Evolutionary conservation across 1,284 basidiomycete species (phyloP).

Genomic region (Tilletia setariae): DNA sequence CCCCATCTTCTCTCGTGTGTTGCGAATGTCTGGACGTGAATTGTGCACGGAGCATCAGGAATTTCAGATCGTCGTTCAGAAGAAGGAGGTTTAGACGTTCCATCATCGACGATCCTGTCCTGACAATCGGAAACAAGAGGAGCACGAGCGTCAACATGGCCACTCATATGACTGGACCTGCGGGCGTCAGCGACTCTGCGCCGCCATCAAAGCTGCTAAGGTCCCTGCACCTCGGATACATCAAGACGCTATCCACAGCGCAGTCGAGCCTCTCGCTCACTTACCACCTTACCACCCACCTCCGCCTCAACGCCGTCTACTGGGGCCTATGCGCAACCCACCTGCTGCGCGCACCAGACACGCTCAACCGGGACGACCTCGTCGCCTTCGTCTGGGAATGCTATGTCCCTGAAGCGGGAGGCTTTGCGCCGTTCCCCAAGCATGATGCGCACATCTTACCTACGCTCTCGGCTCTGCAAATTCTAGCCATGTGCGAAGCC

Average conservation of each 20-base stretch:
- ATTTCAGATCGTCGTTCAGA: no score
- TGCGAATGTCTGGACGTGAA: no score
- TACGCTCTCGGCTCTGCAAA: slow-evolving; percentile 87
- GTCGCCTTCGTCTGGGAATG: slow-evolving; percentile 87
- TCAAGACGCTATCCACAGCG: slow-evolving; percentile 14
- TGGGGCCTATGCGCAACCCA: slow-evolving; percentile 89
- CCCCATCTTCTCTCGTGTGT: no score
- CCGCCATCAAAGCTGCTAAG: neutral
- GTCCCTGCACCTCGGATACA: slow-evolving; percentile 8
- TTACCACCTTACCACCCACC: slow-evolving; percentile 88
- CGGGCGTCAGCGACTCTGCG: neutral
- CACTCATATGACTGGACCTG: neutral
- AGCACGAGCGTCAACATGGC: neutral
- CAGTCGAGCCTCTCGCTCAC: slow-evolving; percentile 47
- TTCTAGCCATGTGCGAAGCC: slow-evolving; percentile 80
- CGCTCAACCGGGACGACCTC: slow-evolving; percentile 76
- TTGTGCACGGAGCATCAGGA: no score
- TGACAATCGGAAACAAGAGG: neutral
- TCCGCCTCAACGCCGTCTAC: slow-evolving; percentile 92
- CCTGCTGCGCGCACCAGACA: slow-evolving; percentile 73
- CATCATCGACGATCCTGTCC: neutral
- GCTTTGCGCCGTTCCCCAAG: slow-evolving; percentile 82
- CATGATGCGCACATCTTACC: slow-evolving; percentile 88
- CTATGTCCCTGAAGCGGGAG: slow-evolving; percentile 70
- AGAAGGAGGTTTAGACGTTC: neutral